These are phyloP conservation scores for Colletotrichum agaves DNA, from an alignment of 2,329 filamentous ascomycete genomes.

Conservation along the genomic window DNA sequence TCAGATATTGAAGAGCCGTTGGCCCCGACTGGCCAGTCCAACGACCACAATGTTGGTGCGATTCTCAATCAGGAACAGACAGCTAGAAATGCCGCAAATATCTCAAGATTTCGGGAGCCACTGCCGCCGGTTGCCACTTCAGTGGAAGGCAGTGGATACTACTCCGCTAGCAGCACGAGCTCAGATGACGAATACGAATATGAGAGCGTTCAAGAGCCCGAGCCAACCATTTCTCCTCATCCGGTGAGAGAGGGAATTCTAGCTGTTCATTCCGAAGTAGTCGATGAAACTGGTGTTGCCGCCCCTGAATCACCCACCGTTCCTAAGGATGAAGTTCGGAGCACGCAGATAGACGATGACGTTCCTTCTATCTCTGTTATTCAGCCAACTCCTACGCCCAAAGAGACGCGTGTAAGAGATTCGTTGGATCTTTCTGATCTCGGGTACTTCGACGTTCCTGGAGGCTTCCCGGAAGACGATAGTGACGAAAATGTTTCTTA, in stretches of 20 bases:
- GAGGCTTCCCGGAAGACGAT: conserved; percentile 64
- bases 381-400: conserved; percentile 54
- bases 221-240: conserved; percentile 13
- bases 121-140: conserved; percentile 77
- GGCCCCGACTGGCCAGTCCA: conserved; percentile 61
- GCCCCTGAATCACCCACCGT: neutral
- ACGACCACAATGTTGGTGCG: conserved; percentile 67
- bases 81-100: conserved; percentile 65
- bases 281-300: neutral
- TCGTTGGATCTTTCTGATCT: conserved; percentile 35
- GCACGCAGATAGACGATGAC: neutral
- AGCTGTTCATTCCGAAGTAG: conserved; percentile 13
- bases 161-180: conserved; percentile 65
- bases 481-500: conserved; percentile 39
- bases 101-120: conserved; percentile 69
- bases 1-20: conserved; percentile 44
- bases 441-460: conserved; percentile 64
- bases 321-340: neutral
- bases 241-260: conserved; percentile 26
- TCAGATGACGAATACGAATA: conserved; percentile 52
- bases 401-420: conserved; percentile 22
- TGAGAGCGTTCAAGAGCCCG: conserved; percentile 25
- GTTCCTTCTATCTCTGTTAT: conserved; percentile 58
- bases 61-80: conserved; percentile 65
- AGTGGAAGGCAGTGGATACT: conserved; percentile 72